These are phyloP conservation scores for Chloranthus sessilifolius DNA, from an alignment of 164 flowering plant species.

Conservation along the genomic window DNA sequence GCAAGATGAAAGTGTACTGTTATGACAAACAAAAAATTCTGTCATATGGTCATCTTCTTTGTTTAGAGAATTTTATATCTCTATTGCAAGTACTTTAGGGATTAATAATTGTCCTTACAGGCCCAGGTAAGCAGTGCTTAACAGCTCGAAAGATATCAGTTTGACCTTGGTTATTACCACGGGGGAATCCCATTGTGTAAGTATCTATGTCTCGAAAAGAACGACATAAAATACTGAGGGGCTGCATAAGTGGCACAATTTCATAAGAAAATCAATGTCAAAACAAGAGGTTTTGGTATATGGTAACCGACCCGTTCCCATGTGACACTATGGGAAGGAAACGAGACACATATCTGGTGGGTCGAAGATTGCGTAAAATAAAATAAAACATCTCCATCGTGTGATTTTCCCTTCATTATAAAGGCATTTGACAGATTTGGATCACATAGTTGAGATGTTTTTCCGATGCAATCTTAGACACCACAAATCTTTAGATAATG, in stretches of 20 bases:
- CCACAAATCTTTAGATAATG: no score
- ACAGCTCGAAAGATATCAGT: constrained; percentile 75
- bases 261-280: no score
- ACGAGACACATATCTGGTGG: no score
- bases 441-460: no score
- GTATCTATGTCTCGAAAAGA: constrained; percentile 82
- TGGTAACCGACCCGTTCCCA: no score
- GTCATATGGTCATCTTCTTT: not conserved
- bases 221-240: constrained; percentile 77
- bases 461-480: no score
- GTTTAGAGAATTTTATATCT: constrained; percentile 1
- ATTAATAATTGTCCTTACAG: constrained; percentile 47
- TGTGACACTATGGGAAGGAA: no score
- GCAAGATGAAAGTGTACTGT: constrained; percentile 92
- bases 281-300: no score
- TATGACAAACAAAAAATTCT: constrained; percentile 5
- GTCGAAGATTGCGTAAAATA: no score
- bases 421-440: no score
- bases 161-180: constrained; percentile 69
- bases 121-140: constrained; percentile 93
- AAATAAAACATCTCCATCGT: no score
- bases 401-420: no score
- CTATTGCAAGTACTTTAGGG: not conserved
- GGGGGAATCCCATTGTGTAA: constrained; percentile 81
- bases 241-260: constrained; percentile 43